Base-by-base conservation (phyloP, 2,329 filamentous ascomycete genomes). In the Fusarium tupiense region DNA sequence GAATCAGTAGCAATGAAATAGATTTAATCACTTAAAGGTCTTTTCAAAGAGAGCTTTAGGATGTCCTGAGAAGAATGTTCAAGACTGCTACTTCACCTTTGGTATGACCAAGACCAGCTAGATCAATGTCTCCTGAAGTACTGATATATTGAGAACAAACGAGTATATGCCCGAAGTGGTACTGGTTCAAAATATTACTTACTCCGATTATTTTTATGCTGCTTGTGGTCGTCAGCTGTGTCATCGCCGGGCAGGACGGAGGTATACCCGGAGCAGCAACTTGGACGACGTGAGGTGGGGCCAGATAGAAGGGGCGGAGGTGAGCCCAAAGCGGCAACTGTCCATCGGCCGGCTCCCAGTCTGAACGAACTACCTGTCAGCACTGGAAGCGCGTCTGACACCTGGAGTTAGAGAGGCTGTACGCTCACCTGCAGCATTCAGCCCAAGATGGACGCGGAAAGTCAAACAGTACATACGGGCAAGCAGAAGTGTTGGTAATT, bases 181-280 rank as follows among this genome's bases (percentile, higher is more conserved):
- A 5, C 9, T 4, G 11, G 6, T 11, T 19, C 8, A 5, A 33
- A 13, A n/a, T 9, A 33, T 5, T 5, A 33, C 12, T 12, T 2
- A 9, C 4, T 5, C 10, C 22, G 16, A 33, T n/a, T 19, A 12
- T n/a, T 1, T 11, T 31, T n/a, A 31, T 33, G 5, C 22, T 31
- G 20, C 26, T 6, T 8, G 47, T 31, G 22, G 29, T 16, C 14
- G 26, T n/a, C 14, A 50, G 20, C 16, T 33, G 47, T 19, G 11
- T 19, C 22, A 33, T 50, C 16, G 20, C 22, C 47, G 11, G 16
- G 47, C 11, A 33, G 16, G 22, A 7, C 47, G 47, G 47, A 33
- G 29, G 11, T 19, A 13, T 50, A 9, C 47, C 29, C 22, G 11
- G 47, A 50, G 29, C 22, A 50, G 47, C 16, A 33, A 50, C 7